Evolutionary conservation across 73 alveolate species (phyloP).

Genomic region (Uronychia binucleata): DNA sequence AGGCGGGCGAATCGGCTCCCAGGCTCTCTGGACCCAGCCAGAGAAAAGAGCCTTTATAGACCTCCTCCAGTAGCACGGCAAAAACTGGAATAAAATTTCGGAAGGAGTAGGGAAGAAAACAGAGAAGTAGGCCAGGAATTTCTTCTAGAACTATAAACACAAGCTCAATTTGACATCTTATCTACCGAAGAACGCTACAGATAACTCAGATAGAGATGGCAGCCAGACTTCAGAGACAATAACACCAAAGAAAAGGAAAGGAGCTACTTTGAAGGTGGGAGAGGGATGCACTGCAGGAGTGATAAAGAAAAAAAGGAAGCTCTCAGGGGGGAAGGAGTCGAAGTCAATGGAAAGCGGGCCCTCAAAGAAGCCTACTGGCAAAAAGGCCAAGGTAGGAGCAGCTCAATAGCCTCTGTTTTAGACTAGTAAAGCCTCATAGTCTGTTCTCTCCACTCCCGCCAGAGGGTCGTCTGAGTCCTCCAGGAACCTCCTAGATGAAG

Average conservation of each 20-base stretch:
- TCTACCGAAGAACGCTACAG: conserved; percentile 2
- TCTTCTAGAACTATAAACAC: conserved; percentile 57
- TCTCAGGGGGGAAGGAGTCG: not conserved
- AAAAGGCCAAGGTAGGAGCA: not conserved
- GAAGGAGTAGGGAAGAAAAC: conserved; percentile 43
- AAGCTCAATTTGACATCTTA: conserved; percentile 26
- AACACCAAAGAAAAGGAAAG: not conserved
- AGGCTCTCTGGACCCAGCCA: conserved; percentile 40
- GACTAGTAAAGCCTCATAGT: not conserved
- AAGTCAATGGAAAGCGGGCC: conserved; percentile 8
- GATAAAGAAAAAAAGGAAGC: not conserved
- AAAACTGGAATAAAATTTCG: conserved; percentile 56
- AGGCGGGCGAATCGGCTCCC: not conserved
- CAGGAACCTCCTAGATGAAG: too few relatives aligned
- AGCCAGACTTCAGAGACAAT: not conserved
- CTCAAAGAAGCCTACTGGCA: not conserved
- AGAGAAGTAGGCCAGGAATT: conserved; percentile 55
- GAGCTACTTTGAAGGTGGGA: not conserved
- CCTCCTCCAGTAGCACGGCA: conserved; percentile 43
- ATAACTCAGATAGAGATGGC: not conserved
- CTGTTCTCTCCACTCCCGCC: not conserved
- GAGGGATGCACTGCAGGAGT: not conserved
- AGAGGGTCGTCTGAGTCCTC: too few relatives aligned
- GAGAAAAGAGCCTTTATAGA: conserved; percentile 38
- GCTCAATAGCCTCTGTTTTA: not conserved